Percentiles rank a stretch among this genome's conserved stretches.
These are phyloP conservation scores for Hansenula lynferdii DNA, from an alignment of 1,139 yeast genomes.

Conservation along the genomic window DNA sequence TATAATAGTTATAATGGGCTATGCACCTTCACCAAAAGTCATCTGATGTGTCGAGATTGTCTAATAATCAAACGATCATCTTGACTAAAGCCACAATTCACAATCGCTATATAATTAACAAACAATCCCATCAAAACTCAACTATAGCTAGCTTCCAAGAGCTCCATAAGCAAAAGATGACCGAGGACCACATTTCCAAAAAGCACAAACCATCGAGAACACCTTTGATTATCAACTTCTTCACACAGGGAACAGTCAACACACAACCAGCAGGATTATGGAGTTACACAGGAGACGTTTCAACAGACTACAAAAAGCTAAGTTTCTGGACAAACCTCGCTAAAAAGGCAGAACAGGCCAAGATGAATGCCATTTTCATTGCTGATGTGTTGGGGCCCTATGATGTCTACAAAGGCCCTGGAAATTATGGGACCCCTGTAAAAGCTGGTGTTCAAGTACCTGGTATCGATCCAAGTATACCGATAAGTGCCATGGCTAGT, in stretches of 20 bases:
- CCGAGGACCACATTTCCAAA: background rate
- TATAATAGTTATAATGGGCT: too few relatives aligned
- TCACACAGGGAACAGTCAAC: constrained; percentile 36
- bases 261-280: constrained; percentile 33
- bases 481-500: constrained; percentile 35
- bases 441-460: constrained; percentile 37
- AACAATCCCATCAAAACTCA: background rate
- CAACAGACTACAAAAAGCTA: constrained; percentile 24
- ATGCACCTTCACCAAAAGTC: too few relatives aligned
- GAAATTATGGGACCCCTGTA: constrained; percentile 30
- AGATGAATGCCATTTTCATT: constrained; percentile 36
- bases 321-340: constrained; percentile 41
- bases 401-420: constrained; percentile 35
- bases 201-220: constrained; percentile 8
- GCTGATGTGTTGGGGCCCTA: constrained; percentile 42
- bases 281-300: constrained; percentile 33
- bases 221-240: constrained; percentile 32
- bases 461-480: constrained; percentile 33
- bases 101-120: too few relatives aligned
- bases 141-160: too few relatives aligned
- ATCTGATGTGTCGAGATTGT: too few relatives aligned
- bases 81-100: background rate
- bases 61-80: background rate
- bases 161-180: too few relatives aligned
- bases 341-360: constrained; percentile 35